Base-by-base conservation (phyloP, 2,329 filamentous ascomycete genomes). In the Talaromyces sp. region DNA sequence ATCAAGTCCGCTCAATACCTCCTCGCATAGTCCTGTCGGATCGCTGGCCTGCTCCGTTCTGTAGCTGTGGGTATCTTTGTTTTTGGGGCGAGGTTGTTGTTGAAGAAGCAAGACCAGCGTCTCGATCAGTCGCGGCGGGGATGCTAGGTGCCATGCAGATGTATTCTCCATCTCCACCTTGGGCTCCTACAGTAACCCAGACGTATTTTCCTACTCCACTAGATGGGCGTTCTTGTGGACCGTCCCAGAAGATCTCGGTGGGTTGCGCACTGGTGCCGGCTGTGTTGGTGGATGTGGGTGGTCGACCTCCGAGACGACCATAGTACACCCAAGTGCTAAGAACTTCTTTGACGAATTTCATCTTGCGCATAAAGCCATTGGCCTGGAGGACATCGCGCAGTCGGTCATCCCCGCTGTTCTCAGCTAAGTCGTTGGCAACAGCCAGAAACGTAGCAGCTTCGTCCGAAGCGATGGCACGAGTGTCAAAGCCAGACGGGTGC, bases 161-260 rank as follows among this genome's bases (percentile, higher is more conserved):
- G 67, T 80, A 80, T 29, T 79, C 74, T 2, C 75, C 77, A 72
- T 83, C 81, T 27, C 81, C 81, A 63, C 80, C 80, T 25, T 77
- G 79, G 22, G 80, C 78, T 7, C 81, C 81, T 17, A 83, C 80
- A 0, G 80, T 82, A 27, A 82, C 81, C 81, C 84, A 85, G 64
- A 81, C 81, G 53, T 83, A 80, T 70, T 84, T 84, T 3, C 73
- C 81, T 76, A 73, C 75, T 31, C 85, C 83, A 19, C 73, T 82
- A 59, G 72, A 77, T 56, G 70, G 76, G 43, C 71, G 80, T 71
- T 76, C 80, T 70, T 77, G 79, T 43, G 71, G 73, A 47, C 78
- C 81, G 70, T 76, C 75, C 77, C 75, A 83, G 70, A 74, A 78
- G 60, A 78, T 74, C 58, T 77, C 76, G 2, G 69, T 61, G 1